phyloP scores from a whole-genome alignment of 1,284 basidiomycete genomes.

The Pseudozyma tsukubaensis region DNA sequence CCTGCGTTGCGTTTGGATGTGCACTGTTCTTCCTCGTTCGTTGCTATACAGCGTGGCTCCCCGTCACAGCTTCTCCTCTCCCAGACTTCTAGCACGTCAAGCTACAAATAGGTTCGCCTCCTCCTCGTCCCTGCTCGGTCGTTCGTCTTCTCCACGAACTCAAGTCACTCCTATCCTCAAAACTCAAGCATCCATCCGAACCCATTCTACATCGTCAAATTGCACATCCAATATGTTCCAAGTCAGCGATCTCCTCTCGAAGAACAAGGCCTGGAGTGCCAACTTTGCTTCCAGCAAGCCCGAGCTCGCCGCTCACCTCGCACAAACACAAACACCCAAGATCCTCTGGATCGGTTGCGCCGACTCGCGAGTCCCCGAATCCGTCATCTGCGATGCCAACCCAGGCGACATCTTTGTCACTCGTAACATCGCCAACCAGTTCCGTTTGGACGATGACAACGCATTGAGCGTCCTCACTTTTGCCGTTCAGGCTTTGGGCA shows the following conservation, averaged over 20 bases:
- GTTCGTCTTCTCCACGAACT: slow-evolving; percentile 5
- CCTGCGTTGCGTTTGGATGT: slow-evolving; percentile 29
- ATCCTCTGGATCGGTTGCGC: slow-evolving; percentile 77
- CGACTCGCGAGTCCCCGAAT: slow-evolving; percentile 72
- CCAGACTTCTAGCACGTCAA: slow-evolving; percentile 14
- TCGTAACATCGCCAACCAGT: slow-evolving; percentile 71
- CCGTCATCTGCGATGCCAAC: slow-evolving; percentile 57
- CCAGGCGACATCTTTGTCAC: slow-evolving; percentile 68
- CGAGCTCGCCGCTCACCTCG: slow-evolving; percentile 75
- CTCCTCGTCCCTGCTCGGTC: slow-evolving; percentile 7
- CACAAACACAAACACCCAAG: slow-evolving; percentile 79
- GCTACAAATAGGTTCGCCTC: slow-evolving; percentile 7
- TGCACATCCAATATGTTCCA: slow-evolving; percentile 29
- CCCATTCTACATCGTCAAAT: slow-evolving; percentile 18
- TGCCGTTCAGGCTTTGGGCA: slow-evolving; percentile 81
- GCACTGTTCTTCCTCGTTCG: slow-evolving; percentile 22
- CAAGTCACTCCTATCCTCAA: not conserved
- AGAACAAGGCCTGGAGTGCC: slow-evolving; percentile 57
- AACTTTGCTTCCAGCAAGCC: slow-evolving; percentile 70
- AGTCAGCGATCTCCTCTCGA: slow-evolving; percentile 32
- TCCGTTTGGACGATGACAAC: slow-evolving; percentile 82
- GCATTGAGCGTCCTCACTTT: slow-evolving; percentile 83
- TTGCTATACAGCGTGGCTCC: slow-evolving; percentile 33
- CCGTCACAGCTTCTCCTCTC: slow-evolving; percentile 20
- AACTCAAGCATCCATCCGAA: slow-evolving; percentile 13